Evolutionary conservation across 106 monocot genomes (phyloP), one percentile per base, ranked within the genome.

Genomic region (Allium cepa): DNA sequence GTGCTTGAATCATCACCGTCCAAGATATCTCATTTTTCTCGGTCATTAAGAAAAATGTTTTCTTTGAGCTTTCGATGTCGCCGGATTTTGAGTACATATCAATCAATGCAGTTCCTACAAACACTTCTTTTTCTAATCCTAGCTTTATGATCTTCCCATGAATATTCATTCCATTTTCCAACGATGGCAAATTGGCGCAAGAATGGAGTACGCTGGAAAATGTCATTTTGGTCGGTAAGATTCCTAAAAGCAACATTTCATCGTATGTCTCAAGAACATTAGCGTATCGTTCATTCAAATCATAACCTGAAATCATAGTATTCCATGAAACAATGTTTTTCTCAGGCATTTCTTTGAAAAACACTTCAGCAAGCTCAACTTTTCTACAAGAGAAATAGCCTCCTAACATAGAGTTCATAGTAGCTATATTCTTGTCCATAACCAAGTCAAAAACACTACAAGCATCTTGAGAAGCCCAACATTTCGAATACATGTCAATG

Each of bases 41-140:
- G 8, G 77, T 75, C 81, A 91, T 77, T 60, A 11, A 47, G 22
- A 7, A 64, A 66, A 91, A 91, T 17, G 82, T 60, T 17, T 22
- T 68, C 72, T 64, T 78, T 7, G 83, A 71, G 45, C 69, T 79
- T 26, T 75, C 67, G 11, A 91, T 71, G 51, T 91, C 84, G 36
- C 91, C 84, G 17, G 79, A 87, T 59, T 91, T 91, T 0, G 87
- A 81, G 57, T 91, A 91, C 91, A 91, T 84, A 67, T 87, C 87
- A 26, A 51, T 60, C 47, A 91, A 74, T 50, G 91, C 81, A 22
- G 22, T 22, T 22, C 81, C 79, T 4, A 84, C 49, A 27, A 81
- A 82, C 52, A 84, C 69, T 16, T 79, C 77, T 26, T 49, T 46
- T 11, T 72, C n/a, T 27, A 83, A 55, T 28, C 86, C 83, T 22